phyloP scores from a whole-genome alignment of 805 yeast species.

The Lipomyces sp. region DNA sequence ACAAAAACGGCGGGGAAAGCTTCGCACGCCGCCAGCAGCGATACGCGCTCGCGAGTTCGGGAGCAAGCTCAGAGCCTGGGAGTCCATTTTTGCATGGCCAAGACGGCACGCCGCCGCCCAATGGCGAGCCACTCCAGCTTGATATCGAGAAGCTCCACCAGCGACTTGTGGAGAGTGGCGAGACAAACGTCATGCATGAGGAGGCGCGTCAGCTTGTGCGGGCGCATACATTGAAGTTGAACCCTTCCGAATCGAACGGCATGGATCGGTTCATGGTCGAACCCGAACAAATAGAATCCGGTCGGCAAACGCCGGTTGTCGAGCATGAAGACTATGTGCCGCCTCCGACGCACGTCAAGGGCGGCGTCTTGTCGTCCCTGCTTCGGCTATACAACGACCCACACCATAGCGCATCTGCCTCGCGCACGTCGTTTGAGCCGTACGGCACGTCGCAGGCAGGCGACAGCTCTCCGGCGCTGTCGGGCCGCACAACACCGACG shows the following conservation, averaged over 20 bases:
- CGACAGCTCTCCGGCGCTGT: conserved; percentile 3
- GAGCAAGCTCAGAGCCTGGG: conserved; percentile 1
- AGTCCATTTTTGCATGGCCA: too few relatives aligned
- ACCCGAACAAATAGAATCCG: conserved; percentile 14
- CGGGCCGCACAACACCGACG: conserved; percentile 30
- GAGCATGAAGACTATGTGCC: conserved; percentile 48
- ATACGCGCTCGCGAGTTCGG: conserved; percentile 14
- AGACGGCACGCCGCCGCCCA: not conserved
- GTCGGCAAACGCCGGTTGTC: conserved; percentile 23
- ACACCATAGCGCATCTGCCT: conserved; percentile 8
- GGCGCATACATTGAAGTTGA: conserved; percentile 14
- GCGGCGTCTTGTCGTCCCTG: conserved; percentile 81
- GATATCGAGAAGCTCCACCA: conserved; percentile 16
- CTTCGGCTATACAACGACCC: conserved; percentile 56
- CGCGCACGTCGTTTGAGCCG: conserved; percentile 4
- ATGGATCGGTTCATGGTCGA: conserved; percentile 19
- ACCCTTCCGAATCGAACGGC: not conserved
- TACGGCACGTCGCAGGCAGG: not conserved
- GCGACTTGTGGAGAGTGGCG: conserved; percentile 1
- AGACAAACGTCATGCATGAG: conserved; percentile 16
- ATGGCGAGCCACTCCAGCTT: not conserved
- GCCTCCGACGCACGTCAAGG: conserved; percentile 65
- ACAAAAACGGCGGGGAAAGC: not conserved
- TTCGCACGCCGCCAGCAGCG: conserved; percentile 12
- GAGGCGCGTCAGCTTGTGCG: conserved; percentile 29